Base-by-base conservation (phyloP, 148 eudicot genomes). In the Vaccinium darrowii region DNA sequence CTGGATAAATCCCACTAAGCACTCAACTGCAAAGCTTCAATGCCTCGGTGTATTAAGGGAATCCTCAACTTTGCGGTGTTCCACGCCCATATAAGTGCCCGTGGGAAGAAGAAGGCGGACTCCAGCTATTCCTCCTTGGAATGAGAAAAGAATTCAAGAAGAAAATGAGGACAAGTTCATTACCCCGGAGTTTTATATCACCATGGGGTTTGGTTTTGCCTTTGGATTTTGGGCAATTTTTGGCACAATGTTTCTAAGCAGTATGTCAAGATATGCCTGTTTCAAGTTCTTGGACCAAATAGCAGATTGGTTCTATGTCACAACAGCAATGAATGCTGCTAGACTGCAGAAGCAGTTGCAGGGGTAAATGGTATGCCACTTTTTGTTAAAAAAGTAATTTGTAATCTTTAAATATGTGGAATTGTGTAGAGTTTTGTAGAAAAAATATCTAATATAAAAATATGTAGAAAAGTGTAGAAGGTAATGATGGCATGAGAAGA, bases 1-100 rank as follows among this genome's bases (percentile, higher is more conserved):
- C 81, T 0, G 90, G 90, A 33, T 53, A 79, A 74, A 86, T 86
- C 23, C 90, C 88, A 25, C 1, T 21, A 0, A 80, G 90, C 47
- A 88, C 88, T 78, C 90, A 88, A 49, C 30, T 88, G 7, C 88
- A 86, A 65, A 79, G 85, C 53, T 86, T 81, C 60, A 60, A 86
- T 51, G 67, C 87, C 14, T 78, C 85, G 8, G 79, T 76, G 5
- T 88, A 62, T 73, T 50, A 9, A 0, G 85, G 88, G 10, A 86
- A 84, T 27, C 39, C 39, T 36, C 39, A 36, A 36, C 39, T 36
- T 36, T 36, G 39, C 1, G 39, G 39, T 36, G 39, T 60, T 30
- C 90, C 88, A 69, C 50, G 86, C 15, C 23, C 53, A 1, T 57
- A 27, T 1, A 52, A 62, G 47, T 88, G 88, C 27, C 79, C 56